phyloP scores from a whole-genome alignment of 225 moss, liverwort and hornwort species.

The Marchantia polymorpha region DNA sequence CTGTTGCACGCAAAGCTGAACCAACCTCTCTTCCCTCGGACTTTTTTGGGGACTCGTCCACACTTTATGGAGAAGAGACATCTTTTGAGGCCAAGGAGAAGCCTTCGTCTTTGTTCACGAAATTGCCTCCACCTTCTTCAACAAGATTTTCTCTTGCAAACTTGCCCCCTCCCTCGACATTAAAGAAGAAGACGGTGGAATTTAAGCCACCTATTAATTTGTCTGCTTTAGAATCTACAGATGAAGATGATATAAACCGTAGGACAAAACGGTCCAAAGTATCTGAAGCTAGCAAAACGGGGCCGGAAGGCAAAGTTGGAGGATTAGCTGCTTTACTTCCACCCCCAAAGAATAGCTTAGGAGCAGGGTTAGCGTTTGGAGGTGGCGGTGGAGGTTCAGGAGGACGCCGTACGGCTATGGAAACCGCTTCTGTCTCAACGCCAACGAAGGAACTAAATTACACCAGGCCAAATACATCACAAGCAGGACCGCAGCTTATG shows the following conservation, averaged over 20 bases:
- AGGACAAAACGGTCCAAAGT: conserved; percentile 51
- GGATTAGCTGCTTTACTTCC: conserved; percentile 68
- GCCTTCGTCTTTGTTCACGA: conserved; percentile 23
- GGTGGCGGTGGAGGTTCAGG: conserved; percentile 44
- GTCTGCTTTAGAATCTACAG: conserved; percentile 47
- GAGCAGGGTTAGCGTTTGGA: conserved; percentile 65
- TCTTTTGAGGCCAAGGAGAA: background rate
- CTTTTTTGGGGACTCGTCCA: conserved; percentile 13
- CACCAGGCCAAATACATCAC: background rate
- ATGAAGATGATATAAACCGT: conserved; percentile 66
- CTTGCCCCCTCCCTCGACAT: conserved; percentile 36
- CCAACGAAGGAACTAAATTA: conserved; percentile 8
- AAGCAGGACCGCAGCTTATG: background rate
- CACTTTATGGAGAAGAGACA: background rate
- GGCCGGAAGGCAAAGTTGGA: conserved; percentile 22
- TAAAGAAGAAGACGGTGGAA: conserved; percentile 56
- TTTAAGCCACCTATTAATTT: conserved; percentile 81
- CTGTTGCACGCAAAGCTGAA: background rate
- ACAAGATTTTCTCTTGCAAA: conserved; percentile 43
- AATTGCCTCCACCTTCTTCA: conserved; percentile 34
- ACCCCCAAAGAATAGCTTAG: conserved; percentile 73
- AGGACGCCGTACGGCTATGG: conserved; percentile 74
- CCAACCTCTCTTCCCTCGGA: conserved; percentile 17
- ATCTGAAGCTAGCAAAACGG: conserved; percentile 26
- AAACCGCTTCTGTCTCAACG: conserved; percentile 26